Base-by-base conservation (phyloP, 2,329 filamentous ascomycete genomes). In the Clarireedia paspali region DNA sequence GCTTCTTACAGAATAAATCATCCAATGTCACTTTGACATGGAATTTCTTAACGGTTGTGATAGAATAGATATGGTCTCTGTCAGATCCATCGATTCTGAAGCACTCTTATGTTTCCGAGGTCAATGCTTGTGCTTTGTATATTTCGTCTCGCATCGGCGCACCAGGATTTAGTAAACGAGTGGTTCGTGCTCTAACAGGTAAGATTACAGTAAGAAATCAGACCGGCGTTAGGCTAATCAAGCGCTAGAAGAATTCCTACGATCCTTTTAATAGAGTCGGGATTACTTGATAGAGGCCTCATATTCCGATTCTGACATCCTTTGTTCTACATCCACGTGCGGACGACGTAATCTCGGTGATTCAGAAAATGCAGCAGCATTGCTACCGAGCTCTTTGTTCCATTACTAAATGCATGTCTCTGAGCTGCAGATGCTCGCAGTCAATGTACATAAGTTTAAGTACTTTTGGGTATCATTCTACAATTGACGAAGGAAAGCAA, bases 41-140 rank as follows among this genome's bases (percentile, higher is more conserved):
- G 30, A 23, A 27, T 47, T 20, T 42, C 20, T 42, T 17, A 20
- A 20, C 39, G 30, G 15, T 39, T 4, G 27, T 17, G 20, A 53
- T 4, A 6, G 12, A 34, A 24, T 40, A 36, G 48, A 42, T 50
- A 36, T 55, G 24, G 39, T 55, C 38, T 38, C 9, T 30, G 36
- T 46, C 46, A 49, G 26, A 50, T 50, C 53, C 53, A 44, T 55
- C 26, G 46, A 55, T 50, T 50, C 46, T 44, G 38, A 50, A 50
- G 46, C 53, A 55, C 20, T 23, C 39, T 34, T 24, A 47, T 50
- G 53, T 55, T 46, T 55, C 46, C 46, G 26, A 54, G 36, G 53
- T 55, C 46, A 47, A 55, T 55, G 46, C 53, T 36, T 55, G 53
- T 50, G 52, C 52, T 55, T 50, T 47, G 44, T 53, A 47, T 53